phyloP scores from a whole-genome alignment of 1,284 basidiomycete genomes.

The Leccinum huronense region DNA sequence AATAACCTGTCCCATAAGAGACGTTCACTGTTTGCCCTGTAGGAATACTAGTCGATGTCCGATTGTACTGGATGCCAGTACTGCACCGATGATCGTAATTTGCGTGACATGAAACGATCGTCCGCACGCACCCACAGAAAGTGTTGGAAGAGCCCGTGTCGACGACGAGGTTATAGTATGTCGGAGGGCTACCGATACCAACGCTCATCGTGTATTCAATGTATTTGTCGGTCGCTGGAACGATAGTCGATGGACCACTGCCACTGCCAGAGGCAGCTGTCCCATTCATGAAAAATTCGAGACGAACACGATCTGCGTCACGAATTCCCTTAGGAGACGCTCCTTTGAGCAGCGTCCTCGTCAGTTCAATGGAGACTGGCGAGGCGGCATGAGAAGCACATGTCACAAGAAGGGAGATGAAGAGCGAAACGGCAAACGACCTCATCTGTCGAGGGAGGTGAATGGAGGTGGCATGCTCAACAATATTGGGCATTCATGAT shows the following conservation, averaged over 20 bases:
- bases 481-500: background rate
- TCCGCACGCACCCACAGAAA: conserved; percentile 29
- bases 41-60: conserved; percentile 25
- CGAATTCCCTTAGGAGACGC: background rate
- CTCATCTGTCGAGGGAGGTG: background rate
- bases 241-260: background rate
- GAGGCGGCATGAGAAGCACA: background rate
- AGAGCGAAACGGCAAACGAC: background rate
- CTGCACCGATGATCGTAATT: background rate
- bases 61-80: conserved; percentile 18
- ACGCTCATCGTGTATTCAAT: conserved; percentile 4
- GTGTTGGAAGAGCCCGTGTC: conserved; percentile 38
- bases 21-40: conserved; percentile 28
- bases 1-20: conserved; percentile 24
- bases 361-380: background rate
- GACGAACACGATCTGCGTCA: background rate
- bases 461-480: background rate
- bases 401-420: background rate
- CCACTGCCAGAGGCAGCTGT: background rate
- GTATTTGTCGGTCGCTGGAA: background rate
- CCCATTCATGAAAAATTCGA: background rate
- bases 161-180: conserved; percentile 26
- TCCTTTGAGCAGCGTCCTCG: background rate
- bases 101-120: background rate
- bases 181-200: conserved; percentile 27